A percentile compares a stretch with the other conserved stretches of the same genome.
These are phyloP conservation scores for Saccharomyces uvarum DNA, from an alignment of 1,139 yeast species.

Conservation along the genomic window DNA sequence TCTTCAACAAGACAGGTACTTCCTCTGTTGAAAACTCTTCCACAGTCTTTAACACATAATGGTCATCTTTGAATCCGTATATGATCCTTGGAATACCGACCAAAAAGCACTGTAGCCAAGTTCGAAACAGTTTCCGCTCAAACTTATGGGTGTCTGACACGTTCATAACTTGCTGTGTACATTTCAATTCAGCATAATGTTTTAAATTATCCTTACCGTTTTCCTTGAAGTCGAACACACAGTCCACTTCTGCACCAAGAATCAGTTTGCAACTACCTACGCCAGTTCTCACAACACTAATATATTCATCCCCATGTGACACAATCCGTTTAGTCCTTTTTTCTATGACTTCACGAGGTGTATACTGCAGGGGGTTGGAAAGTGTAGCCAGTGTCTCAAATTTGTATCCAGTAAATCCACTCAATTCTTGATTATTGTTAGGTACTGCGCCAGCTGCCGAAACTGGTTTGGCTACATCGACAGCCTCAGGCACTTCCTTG, in stretches of 20 bases:
- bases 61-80: slow-evolving; percentile 81
- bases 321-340: slow-evolving; percentile 51
- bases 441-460: slow-evolving; percentile 15
- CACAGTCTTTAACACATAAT: slow-evolving; percentile 51
- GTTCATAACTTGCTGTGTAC: slow-evolving; percentile 48
- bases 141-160: slow-evolving; percentile 36
- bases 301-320: slow-evolving; percentile 67
- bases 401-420: slow-evolving; percentile 66
- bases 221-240: slow-evolving; percentile 76
- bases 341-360: slow-evolving; percentile 60
- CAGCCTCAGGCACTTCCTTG: slow-evolving; percentile 44
- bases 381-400: slow-evolving; percentile 76
- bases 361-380: slow-evolving; percentile 66
- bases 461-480: slow-evolving; percentile 19
- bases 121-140: slow-evolving; percentile 62
- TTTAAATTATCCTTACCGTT: slow-evolving; percentile 43
- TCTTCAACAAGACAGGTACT: slow-evolving; percentile 51
- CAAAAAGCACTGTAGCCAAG: slow-evolving; percentile 93
- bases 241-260: slow-evolving; percentile 87
- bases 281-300: slow-evolving; percentile 74
- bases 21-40: slow-evolving; percentile 76
- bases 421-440: slow-evolving; percentile 33
- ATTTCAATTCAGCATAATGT: slow-evolving; percentile 83
- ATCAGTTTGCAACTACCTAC: slow-evolving; percentile 63
- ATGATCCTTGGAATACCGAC: slow-evolving; percentile 72